Evolutionary conservation across 768 basidiomycete genomes (phyloP), one percentile per base, ranked within the genome.

Genomic region (Arthromyces matolae): DNA sequence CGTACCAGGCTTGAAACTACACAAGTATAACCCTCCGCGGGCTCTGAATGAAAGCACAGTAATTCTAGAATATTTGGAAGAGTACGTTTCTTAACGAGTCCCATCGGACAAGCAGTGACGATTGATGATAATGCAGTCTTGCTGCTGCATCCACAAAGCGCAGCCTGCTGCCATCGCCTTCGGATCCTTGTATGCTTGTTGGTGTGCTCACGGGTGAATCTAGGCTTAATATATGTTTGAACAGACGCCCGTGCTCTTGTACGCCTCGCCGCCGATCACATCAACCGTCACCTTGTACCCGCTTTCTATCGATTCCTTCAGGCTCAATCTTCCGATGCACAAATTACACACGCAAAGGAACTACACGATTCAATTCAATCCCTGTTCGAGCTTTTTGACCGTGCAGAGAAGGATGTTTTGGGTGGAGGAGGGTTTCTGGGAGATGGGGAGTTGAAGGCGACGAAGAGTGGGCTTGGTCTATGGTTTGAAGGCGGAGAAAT

Each of bases 1-100:
- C 3, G 87, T 93, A 1, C 89, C 89, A 0, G 87, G 75, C 0
- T 57, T 88, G 23, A 78, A 73, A 55, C 63, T 89, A 45, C 66
- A 81, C 54, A 65, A 65, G 3, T 79, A 71, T 50, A 61, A 60
- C 39, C 83, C 82, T 0, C 79, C 84, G 0, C 68, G 79, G 27
- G 77, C 81, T 0, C 65, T 91, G 10, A 86, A 90, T 61, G 90
- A 92, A 62, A 89, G 86, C 58, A 86, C 81, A 0, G 81, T 89
- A 27, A 86, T 91, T 50, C 62, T 90, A 49, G 86, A 89, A 36
- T 93, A 77, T 58, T 69, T 93, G 35, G 83, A 90, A 68, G 86
- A 89, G 85, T 88, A 51, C 23, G 76, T 68, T 12, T 23, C 31
- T 20, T 33, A 14, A 5, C 29, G 14, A 31, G 29, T 18, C 19